These are phyloP conservation scores for Yamadazyma kitorensis DNA, from an alignment of 805 yeast genomes.

Conservation along the genomic window DNA sequence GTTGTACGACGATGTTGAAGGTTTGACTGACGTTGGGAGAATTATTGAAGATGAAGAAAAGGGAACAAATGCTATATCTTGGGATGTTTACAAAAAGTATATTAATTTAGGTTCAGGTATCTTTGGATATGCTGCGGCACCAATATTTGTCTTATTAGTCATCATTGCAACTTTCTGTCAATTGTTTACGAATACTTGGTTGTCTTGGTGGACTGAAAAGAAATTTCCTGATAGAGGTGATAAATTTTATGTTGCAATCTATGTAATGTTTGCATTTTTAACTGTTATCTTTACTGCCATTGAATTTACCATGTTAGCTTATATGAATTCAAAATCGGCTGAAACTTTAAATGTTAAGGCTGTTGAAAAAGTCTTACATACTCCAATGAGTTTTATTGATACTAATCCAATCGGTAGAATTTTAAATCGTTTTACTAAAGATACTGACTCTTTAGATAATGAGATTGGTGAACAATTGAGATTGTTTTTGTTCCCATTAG, in stretches of 20 bases:
- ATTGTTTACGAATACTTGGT: slow-evolving; percentile 45
- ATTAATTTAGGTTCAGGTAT: slow-evolving; percentile 36
- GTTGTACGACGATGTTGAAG: background rate
- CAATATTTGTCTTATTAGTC: slow-evolving; percentile 31
- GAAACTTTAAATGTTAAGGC: slow-evolving; percentile 35
- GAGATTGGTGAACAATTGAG: slow-evolving; percentile 43
- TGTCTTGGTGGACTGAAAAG: slow-evolving; percentile 40
- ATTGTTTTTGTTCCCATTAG: slow-evolving; percentile 39
- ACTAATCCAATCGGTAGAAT: slow-evolving; percentile 44
- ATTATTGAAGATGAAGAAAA: slow-evolving; percentile 35
- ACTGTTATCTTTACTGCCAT: slow-evolving; percentile 38
- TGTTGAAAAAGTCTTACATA: slow-evolving; percentile 35
- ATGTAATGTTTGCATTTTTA: slow-evolving; percentile 33
- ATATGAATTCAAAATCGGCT: slow-evolving; percentile 39
- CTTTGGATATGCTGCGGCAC: slow-evolving; percentile 32
- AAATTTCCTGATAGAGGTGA: slow-evolving; percentile 27
- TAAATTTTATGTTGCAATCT: slow-evolving; percentile 31
- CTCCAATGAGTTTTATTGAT: slow-evolving; percentile 44
- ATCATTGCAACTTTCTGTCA: slow-evolving; percentile 38
- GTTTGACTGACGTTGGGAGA: slow-evolving; percentile 21
- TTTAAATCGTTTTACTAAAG: slow-evolving; percentile 43
- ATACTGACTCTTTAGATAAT: slow-evolving; percentile 45
- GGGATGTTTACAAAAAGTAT: slow-evolving; percentile 38
- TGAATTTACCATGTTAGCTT: slow-evolving; percentile 41
- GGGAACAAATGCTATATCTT: slow-evolving; percentile 37